Conservation (phyloP, 768 basidiomycete species). For the Zangia roseola region DNA sequence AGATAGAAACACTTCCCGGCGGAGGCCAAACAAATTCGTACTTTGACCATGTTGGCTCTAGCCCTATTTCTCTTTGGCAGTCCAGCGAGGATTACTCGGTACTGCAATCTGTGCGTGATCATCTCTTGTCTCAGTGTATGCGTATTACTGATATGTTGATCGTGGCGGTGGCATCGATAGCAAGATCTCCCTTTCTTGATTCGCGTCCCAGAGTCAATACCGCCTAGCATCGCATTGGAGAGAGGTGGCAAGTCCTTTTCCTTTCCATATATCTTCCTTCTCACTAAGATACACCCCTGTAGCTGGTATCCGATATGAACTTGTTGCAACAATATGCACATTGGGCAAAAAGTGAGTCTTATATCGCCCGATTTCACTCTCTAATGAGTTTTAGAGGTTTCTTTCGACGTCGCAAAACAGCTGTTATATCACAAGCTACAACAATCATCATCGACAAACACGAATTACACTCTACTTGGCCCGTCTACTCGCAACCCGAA, state of each 20-base stretch:
- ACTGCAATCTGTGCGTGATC: constrained; percentile 57
- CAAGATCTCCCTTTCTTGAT: constrained; percentile 89
- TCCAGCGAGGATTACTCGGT: constrained; percentile 71
- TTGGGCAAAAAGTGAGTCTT: constrained; percentile 76
- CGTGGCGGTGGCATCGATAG: constrained; percentile 35
- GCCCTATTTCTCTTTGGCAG: constrained; percentile 82
- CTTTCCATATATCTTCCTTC: background rate
- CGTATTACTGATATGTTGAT: constrained; percentile 1
- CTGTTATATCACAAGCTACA: constrained; percentile 63
- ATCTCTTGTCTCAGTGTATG: background rate
- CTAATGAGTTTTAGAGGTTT: constrained; percentile 49
- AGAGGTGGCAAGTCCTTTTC: constrained; percentile 52
- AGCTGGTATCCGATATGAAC: constrained; percentile 89
- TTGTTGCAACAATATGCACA: constrained; percentile 82
- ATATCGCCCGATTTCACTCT: background rate
- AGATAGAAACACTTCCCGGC: constrained; percentile 81
- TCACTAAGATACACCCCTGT: background rate
- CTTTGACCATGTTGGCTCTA: constrained; percentile 77
- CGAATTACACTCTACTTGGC: constrained; percentile 92
- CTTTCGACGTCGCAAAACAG: constrained; percentile 75
- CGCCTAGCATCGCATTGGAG: constrained; percentile 80
- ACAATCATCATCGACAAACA: constrained; percentile 88
- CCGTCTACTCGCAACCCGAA: constrained; percentile 80
- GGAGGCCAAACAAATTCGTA: constrained; percentile 69
- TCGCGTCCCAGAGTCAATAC: constrained; percentile 89